Base-by-base conservation (phyloP, 164 flowering plant genomes). In the Sextonia rubra region DNA sequence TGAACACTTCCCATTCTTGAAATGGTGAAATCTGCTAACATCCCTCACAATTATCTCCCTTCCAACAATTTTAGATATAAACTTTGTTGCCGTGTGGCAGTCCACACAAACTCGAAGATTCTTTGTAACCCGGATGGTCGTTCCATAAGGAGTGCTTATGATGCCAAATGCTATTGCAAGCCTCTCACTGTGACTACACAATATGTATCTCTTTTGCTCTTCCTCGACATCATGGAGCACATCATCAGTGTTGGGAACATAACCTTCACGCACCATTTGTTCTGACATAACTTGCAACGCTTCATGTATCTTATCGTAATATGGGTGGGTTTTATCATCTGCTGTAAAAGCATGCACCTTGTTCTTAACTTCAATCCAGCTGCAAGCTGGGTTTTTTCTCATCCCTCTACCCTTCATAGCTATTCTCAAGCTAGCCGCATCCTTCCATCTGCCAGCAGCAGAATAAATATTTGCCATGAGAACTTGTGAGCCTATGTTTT, bases 321-420 rank as follows among this genome's bases (percentile, higher is more conserved):
- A 69, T 0, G 94, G 91, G 73, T 92, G 97, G 9, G 93, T 88
- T 72, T 80, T 80, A 73, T 94, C 97, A 30, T 90, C 93, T 4
- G 94, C 79, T 48, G 86, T 76, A 76, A 94, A 94, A 71, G 83
- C 85, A 74, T 92, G 92, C 26, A 86, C 80, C 70, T 81, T 80
- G 76, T 78, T 86, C 69, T 84, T 83, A 15, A 94, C 84, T 70
- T 89, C 93, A 64, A 91, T 85, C 97, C 97, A 94, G 81, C 97
- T 94, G 75, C 88, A 87, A 66, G 91, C 97, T 44, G 97, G 91
- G 69, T 64, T 81, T 80, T 92, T 92, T 63, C 47, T 83, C 76
- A 92, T 70, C 47, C 94, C 95, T 72, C 78, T 85, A 15, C 80
- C 77, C 71, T 78, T 85, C 96, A 91, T 86, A 0, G 60, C 47